Conservation (phyloP, 2,329 filamentous ascomycete species). For the Curvularia verruculosa region DNA sequence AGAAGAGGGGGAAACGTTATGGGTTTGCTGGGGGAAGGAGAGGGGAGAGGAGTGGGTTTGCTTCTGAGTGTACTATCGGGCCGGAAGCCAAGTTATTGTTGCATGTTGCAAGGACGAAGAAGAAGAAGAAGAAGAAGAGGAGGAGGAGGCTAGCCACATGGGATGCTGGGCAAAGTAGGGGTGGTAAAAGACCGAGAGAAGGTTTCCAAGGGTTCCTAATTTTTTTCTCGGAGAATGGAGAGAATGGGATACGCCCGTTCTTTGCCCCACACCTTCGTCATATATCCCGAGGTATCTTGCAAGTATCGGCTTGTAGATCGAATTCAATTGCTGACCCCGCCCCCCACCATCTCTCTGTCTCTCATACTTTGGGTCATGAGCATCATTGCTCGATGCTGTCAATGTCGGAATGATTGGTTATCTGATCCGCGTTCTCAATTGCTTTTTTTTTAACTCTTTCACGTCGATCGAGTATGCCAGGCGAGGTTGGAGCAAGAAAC, state of each 20-base stretch:
- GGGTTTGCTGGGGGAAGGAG: too few relatives aligned
- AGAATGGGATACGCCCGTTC: not conserved
- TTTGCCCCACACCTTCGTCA: not conserved
- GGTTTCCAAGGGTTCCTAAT: not conserved
- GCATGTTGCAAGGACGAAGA: too few relatives aligned
- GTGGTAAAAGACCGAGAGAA: not conserved
- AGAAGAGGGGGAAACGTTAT: not conserved
- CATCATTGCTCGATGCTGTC: not conserved
- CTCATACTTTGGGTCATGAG: not conserved
- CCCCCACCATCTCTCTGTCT: not conserved
- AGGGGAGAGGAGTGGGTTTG: too few relatives aligned
- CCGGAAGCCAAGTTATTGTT: too few relatives aligned
- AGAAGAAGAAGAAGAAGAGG: too few relatives aligned
- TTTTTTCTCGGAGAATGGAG: not conserved
- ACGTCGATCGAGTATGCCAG: not conserved
- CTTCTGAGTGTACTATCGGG: too few relatives aligned
- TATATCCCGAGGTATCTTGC: not conserved
- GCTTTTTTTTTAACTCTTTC: not conserved
- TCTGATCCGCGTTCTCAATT: not conserved
- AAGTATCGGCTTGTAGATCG: not conserved
- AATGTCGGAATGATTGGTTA: not conserved
- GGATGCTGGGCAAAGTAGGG: not conserved
- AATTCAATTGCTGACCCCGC: not conserved
- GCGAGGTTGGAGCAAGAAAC: not conserved
- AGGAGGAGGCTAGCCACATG: not conserved